phyloP scores from a whole-genome alignment of 768 basidiomycete species.

The Hypholoma fasciculare region DNA sequence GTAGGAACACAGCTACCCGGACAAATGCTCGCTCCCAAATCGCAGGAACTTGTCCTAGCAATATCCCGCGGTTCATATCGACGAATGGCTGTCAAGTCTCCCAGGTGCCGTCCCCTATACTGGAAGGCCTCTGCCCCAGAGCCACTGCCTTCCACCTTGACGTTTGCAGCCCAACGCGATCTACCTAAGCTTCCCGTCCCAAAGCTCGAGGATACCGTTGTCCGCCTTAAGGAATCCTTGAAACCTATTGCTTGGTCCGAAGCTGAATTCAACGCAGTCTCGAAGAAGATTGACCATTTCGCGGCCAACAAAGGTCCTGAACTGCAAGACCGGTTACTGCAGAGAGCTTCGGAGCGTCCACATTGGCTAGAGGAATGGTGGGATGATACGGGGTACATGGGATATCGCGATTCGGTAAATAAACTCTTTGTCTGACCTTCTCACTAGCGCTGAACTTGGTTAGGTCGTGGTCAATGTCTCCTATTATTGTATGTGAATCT shows the following conservation, averaged over 20 bases:
- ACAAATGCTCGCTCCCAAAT: constrained; percentile 16
- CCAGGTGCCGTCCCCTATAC: constrained; percentile 39
- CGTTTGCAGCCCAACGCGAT: constrained; percentile 63
- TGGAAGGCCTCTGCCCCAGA: constrained; percentile 78
- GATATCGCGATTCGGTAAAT: constrained; percentile 82
- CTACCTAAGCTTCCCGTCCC: constrained; percentile 81
- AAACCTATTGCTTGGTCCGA: constrained; percentile 70
- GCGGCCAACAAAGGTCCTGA: constrained; percentile 43
- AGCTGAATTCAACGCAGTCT: constrained; percentile 54
- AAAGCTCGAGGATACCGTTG: constrained; percentile 61
- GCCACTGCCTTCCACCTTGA: constrained; percentile 49
- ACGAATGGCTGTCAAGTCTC: constrained; percentile 23
- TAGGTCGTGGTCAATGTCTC: constrained; percentile 87
- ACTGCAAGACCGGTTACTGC: constrained; percentile 66
- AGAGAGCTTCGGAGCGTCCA: constrained; percentile 50
- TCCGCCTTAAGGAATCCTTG: constrained; percentile 67
- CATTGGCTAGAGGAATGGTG: constrained; percentile 97
- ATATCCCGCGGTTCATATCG: constrained; percentile 5
- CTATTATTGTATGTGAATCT: constrained; percentile 73
- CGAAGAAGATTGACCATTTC: constrained; percentile 70
- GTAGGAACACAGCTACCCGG: background rate
- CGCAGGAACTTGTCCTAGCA: constrained; percentile 5
- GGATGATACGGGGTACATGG: constrained; percentile 83
- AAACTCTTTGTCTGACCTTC: background rate
- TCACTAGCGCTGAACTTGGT: background rate